A percentile compares a stretch with the other conserved stretches of the same genome.
Evolutionary conservation across 2,329 filamentous ascomycete genomes (phyloP).

Genomic region (Fusarium sp.): DNA sequence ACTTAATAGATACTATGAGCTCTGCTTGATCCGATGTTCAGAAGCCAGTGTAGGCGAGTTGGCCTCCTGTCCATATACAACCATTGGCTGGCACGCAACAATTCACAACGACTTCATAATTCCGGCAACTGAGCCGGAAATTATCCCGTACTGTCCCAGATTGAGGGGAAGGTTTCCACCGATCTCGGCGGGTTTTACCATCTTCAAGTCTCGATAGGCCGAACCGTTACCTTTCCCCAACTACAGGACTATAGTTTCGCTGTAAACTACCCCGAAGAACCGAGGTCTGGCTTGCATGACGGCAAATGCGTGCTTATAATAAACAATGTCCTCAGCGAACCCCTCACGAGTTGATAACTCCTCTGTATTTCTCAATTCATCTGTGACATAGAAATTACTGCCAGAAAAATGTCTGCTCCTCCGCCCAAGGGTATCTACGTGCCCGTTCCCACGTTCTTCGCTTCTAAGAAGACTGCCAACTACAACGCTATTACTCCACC

Average conservation of each 20-base stretch:
- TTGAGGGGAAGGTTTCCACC: constrained; percentile 22
- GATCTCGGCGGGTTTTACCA: constrained; percentile 9
- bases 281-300: constrained; percentile 29
- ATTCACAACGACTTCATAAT: neutral
- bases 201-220: constrained; percentile 22
- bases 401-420: constrained; percentile 42
- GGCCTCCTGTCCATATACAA: neutral
- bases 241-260: constrained; percentile 33
- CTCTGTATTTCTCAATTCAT: neutral
- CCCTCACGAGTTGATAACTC: constrained; percentile 17
- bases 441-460: constrained; percentile 74
- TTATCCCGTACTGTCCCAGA: neutral
- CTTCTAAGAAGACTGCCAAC: constrained; percentile 53
- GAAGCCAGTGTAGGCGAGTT: neutral
- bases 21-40: neutral
- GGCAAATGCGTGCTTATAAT: constrained; percentile 37
- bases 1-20: neutral
- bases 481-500: constrained; percentile 60
- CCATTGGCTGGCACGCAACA: neutral
- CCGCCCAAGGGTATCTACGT: constrained; percentile 69
- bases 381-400: neutral
- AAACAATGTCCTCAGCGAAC: constrained; percentile 21
- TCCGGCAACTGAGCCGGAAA: neutral
- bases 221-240: constrained; percentile 12
- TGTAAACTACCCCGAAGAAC: constrained; percentile 40